These are phyloP conservation scores for Axilococcus clingmanii DNA, from an alignment of 139 green algal genomes.

Conservation along the genomic window DNA sequence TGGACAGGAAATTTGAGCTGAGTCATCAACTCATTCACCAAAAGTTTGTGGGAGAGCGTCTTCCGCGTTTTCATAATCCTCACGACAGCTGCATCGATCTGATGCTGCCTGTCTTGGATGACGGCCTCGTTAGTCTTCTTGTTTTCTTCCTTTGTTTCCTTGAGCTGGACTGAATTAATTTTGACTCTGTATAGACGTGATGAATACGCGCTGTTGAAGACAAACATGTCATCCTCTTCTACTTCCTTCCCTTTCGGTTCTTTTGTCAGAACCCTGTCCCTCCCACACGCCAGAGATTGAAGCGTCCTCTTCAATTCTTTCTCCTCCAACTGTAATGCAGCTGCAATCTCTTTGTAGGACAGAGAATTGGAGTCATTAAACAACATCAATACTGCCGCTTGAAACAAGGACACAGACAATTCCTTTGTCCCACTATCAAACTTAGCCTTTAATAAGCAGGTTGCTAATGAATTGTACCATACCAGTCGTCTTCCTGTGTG, in stretches of 20 bases:
- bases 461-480: conserved; percentile 83
- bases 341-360: conserved; percentile 55
- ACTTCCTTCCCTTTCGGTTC: conserved; percentile 81
- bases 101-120: conserved; percentile 81
- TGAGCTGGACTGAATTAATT: conserved; percentile 95
- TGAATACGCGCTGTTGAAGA: conserved; percentile 77
- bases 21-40: conserved; percentile 81
- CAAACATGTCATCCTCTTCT: conserved; percentile 70
- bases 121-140: conserved; percentile 83
- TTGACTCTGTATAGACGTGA: conserved; percentile 80
- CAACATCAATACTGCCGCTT: conserved; percentile 88
- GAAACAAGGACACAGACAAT: conserved; percentile 82
- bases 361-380: conserved; percentile 86
- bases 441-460: conserved; percentile 66
- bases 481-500: conserved; percentile 82
- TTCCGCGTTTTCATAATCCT: conserved; percentile 99
- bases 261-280: conserved; percentile 80
- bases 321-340: conserved; percentile 51
- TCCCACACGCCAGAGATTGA: conserved; percentile 82
- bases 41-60: conserved; percentile 82
- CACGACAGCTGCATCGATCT: conserved; percentile 95
- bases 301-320: conserved; percentile 85
- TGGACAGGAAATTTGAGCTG: conserved; percentile 94
- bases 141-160: conserved; percentile 92
- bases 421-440: conserved; percentile 88